phyloP scores from a whole-genome alignment of 768 basidiomycete genomes.

The Pholiota conissans region DNA sequence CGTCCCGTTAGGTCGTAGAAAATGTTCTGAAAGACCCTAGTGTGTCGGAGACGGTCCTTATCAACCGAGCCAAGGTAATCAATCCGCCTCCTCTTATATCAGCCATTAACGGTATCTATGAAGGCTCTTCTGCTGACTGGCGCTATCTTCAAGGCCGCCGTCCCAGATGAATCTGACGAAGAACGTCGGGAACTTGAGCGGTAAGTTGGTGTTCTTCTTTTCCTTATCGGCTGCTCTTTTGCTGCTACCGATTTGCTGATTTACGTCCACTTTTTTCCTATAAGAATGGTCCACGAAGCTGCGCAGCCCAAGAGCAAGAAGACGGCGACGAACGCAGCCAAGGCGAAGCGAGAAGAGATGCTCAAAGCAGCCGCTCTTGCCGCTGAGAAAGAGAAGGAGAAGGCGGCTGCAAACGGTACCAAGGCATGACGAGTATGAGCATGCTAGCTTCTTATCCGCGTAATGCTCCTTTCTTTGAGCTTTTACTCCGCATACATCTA shows the following conservation, averaged over 20 bases:
- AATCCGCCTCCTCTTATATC: not conserved
- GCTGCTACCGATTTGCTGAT: not conserved
- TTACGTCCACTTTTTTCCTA: not conserved
- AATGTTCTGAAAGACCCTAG: conserved; percentile 82
- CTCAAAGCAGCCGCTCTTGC: conserved; percentile 32
- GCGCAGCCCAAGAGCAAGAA: conserved; percentile 73
- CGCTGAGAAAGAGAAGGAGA: not conserved
- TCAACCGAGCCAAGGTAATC: conserved; percentile 82
- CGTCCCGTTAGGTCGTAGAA: conserved; percentile 74
- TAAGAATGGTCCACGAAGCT: conserved; percentile 85
- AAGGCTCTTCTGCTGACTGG: conserved; percentile 89
- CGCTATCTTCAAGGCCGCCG: conserved; percentile 81
- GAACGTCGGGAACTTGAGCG: conserved; percentile 94
- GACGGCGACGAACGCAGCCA: conserved; percentile 29
- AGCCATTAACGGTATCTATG: not conserved
- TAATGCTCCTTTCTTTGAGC: not conserved
- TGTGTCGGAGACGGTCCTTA: conserved; percentile 65
- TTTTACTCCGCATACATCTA: not conserved
- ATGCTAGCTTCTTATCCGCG: not conserved
- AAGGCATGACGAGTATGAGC: not conserved
- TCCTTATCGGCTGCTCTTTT: conserved; percentile 6
- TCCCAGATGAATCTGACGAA: conserved; percentile 89
- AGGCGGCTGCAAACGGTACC: not conserved
- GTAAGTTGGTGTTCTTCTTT: conserved; percentile 37
- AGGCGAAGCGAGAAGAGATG: conserved; percentile 42